Conservation (phyloP, 495 filamentous ascomycete species). For the Aspergillus ostianus region DNA sequence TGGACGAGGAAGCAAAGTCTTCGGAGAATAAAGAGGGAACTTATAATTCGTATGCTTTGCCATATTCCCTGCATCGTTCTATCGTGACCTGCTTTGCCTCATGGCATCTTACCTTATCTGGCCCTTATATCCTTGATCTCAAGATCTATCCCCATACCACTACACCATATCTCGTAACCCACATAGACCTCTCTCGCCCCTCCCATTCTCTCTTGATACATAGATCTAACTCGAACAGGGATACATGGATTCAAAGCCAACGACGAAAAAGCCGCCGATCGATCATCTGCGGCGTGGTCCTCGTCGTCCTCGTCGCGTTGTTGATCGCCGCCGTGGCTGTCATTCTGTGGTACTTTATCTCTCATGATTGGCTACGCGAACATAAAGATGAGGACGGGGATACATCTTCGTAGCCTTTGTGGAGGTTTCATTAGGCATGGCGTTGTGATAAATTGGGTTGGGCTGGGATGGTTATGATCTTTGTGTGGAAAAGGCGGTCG, state of each 20-base stretch:
- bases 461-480: no score
- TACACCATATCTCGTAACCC: background rate
- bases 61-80: no score
- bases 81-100: no score
- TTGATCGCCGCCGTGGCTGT: constrained; percentile 30
- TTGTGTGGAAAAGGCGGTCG: no score
- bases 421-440: no score
- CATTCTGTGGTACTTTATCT: constrained; percentile 37
- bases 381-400: background rate
- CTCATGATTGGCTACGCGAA: constrained; percentile 39
- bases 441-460: no score
- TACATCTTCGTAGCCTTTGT: no score
- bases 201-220: background rate
- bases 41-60: constrained; percentile 15
- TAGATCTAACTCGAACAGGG: constrained; percentile 9
- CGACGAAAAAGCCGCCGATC: constrained; percentile 33
- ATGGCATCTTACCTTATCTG: no score
- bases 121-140: background rate
- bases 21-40: constrained; percentile 15
- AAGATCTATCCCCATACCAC: background rate
- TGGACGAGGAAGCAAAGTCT: constrained; percentile 37
- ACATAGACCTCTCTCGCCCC: background rate
- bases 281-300: constrained; percentile 34
- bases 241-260: constrained; percentile 36
- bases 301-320: constrained; percentile 29